Evolutionary conservation across 23 red algal genomes (phyloP).

Genomic region (Agarophyton chilense): DNA sequence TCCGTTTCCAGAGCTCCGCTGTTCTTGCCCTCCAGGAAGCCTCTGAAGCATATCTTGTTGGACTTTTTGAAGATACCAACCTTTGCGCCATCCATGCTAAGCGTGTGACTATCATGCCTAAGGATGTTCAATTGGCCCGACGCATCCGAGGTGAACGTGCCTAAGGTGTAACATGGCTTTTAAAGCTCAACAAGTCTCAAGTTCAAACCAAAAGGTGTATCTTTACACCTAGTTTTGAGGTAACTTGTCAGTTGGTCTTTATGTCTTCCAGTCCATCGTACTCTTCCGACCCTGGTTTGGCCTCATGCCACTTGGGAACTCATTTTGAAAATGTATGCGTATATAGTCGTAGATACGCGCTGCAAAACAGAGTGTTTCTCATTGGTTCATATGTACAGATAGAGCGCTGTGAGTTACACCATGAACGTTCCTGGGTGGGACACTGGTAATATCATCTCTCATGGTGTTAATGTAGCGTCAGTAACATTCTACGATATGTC

Average conservation of each 20-base stretch:
- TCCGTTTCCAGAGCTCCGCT: slow-evolving; percentile 96
- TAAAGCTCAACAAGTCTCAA: background rate
- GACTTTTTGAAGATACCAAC: slow-evolving; percentile 97
- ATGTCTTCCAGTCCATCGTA: background rate
- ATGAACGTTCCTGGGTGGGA: too few relatives aligned
- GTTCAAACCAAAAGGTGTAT: slow-evolving; percentile 63
- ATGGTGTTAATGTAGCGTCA: too few relatives aligned
- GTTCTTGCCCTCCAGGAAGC: slow-evolving; percentile 97
- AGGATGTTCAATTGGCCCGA: slow-evolving; percentile 94
- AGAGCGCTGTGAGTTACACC: too few relatives aligned
- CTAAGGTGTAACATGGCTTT: slow-evolving; percentile 41
- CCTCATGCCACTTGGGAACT: too few relatives aligned
- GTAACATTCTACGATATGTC: too few relatives aligned
- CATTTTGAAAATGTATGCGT: too few relatives aligned
- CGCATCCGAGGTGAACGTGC: slow-evolving; percentile 93
- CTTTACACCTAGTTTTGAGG: slow-evolving; percentile 61
- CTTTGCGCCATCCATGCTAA: slow-evolving; percentile 97
- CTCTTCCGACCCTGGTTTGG: too few relatives aligned
- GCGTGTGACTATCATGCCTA: slow-evolving; percentile 98
- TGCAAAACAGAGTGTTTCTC: too few relatives aligned
- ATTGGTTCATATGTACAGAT: too few relatives aligned
- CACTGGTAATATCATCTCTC: too few relatives aligned
- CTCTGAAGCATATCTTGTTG: slow-evolving; percentile 94
- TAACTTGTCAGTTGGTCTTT: slow-evolving; percentile 23
- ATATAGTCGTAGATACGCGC: too few relatives aligned